phyloP scores from a whole-genome alignment of 116 monocot genomes.

The Thalassia testudinum region DNA sequence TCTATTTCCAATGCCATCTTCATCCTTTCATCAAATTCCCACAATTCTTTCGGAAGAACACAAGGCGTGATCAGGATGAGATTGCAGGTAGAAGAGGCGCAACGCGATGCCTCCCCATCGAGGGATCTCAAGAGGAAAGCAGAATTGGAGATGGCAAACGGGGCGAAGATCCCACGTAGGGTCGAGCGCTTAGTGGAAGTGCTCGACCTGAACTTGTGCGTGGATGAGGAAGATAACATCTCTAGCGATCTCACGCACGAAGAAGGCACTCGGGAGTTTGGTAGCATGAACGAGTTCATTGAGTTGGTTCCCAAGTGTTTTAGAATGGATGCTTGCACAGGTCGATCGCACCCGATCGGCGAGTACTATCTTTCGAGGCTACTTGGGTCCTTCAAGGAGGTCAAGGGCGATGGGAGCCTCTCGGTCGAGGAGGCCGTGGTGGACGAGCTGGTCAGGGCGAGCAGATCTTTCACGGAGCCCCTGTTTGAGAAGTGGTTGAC shows the following conservation, averaged over 20 bases:
- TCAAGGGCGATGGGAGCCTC: slow-evolving; percentile 7
- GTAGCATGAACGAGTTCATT: background rate
- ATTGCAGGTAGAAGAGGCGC: slow-evolving; percentile 14
- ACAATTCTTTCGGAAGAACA: background rate
- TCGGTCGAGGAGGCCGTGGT: slow-evolving; percentile 18
- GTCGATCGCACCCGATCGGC: slow-evolving; percentile 2
- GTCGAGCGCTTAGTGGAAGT: background rate
- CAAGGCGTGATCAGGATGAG: slow-evolving; percentile 20
- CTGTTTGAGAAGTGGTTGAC: slow-evolving; percentile 58
- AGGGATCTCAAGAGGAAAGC: slow-evolving; percentile 30
- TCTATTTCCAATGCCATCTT: slow-evolving; percentile 11
- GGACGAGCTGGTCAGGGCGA: slow-evolving; percentile 19
- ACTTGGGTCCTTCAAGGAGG: slow-evolving; percentile 14
- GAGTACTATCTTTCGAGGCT: slow-evolving; percentile 18
- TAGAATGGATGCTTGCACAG: slow-evolving; percentile 6
- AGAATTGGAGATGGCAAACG: slow-evolving; percentile 1
- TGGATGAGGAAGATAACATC: slow-evolving; percentile 14
- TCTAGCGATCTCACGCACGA: slow-evolving; percentile 20
- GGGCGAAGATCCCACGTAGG: slow-evolving; percentile 17
- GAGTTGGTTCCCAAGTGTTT: background rate
- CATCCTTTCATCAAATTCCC: slow-evolving; percentile 18
- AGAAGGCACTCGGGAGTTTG: slow-evolving; percentile 5
- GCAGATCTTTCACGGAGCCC: slow-evolving; percentile 35
- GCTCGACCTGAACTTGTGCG: slow-evolving; percentile 42
- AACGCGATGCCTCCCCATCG: background rate